Percentiles rank a stretch among this genome's conserved stretches.
phyloP scores from a whole-genome alignment of 495 filamentous ascomycete genomes.

The Zalerion maritima region DNA sequence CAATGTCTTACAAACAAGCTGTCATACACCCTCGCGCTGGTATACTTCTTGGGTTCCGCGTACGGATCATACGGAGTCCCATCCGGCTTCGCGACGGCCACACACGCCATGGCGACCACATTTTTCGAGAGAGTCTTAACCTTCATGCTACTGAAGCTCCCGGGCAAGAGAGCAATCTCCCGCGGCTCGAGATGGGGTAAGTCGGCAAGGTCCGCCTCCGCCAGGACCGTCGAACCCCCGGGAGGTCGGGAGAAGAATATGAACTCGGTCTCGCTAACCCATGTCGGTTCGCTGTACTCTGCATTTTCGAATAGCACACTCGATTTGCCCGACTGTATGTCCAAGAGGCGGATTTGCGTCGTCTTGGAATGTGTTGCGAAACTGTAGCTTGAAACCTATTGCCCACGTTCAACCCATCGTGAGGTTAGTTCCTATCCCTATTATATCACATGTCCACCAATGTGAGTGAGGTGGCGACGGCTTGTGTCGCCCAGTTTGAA shows the following conservation, averaged over 20 bases:
- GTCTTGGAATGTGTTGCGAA: conserved; percentile 68
- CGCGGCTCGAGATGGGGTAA: conserved; percentile 31
- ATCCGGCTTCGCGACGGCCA: conserved; percentile 43
- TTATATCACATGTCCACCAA: conserved; percentile 7
- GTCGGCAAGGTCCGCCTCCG: conserved; percentile 1
- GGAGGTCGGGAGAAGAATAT: conserved; percentile 36
- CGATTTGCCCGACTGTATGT: conserved; percentile 53
- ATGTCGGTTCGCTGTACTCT: conserved; percentile 54
- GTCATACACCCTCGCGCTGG: conserved; percentile 51
- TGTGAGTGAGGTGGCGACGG: no score
- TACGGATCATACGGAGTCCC: conserved; percentile 48
- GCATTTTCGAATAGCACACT: conserved; percentile 48
- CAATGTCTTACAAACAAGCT: conserved; percentile 64
- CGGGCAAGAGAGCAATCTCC: conserved; percentile 47
- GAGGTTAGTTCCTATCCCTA: conserved; percentile 1
- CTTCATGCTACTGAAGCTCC: conserved; percentile 61
- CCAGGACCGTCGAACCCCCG: conserved; percentile 2
- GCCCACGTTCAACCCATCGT: conserved; percentile 5
- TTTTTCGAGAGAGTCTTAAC: conserved; percentile 42
- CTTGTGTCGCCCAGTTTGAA: no score
- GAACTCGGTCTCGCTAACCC: conserved; percentile 55
- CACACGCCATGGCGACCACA: conserved; percentile 56
- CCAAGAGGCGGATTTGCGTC: conserved; percentile 59
- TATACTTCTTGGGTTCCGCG: conserved; percentile 36
- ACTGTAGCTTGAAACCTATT: conserved; percentile 62